Percentiles rank a stretch among this genome's conserved stretches.
phyloP scores from a whole-genome alignment of 129 eudicot species.

The Centrapalus pauciflorus region DNA sequence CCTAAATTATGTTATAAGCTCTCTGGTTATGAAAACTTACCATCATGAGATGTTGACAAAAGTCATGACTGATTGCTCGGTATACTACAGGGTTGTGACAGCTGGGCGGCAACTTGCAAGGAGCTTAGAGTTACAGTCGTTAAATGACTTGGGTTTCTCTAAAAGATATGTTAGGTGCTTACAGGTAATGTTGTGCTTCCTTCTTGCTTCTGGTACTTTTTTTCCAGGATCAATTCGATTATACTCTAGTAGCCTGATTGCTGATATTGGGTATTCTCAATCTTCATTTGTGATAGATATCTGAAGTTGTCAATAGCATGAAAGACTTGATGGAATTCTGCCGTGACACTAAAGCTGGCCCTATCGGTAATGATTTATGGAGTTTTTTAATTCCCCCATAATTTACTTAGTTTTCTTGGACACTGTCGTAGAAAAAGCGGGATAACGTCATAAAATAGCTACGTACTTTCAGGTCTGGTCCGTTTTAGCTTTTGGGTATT shows the following conservation, averaged over 20 bases:
- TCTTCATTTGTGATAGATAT: constrained; percentile 51
- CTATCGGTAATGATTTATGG: constrained; percentile 57
- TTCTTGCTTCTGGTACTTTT: background rate
- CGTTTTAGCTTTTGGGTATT: too few relatives aligned
- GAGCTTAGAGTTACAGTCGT: constrained; percentile 83
- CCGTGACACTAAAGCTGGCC: constrained; percentile 71
- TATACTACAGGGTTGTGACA: constrained; percentile 63
- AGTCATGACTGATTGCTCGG: constrained; percentile 11
- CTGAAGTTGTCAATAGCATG: constrained; percentile 95
- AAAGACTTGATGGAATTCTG: constrained; percentile 91
- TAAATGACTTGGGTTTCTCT: constrained; percentile 86
- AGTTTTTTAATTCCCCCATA: too few relatives aligned
- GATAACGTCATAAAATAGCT: too few relatives aligned
- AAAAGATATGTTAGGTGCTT: constrained; percentile 90
- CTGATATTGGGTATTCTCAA: background rate
- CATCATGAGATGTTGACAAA: background rate
- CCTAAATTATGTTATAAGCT: background rate
- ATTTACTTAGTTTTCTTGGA: too few relatives aligned
- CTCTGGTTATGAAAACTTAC: background rate
- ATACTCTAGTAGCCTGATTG: constrained; percentile 1
- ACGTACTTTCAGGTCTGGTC: too few relatives aligned
- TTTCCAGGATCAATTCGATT: background rate
- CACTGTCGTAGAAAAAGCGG: too few relatives aligned
- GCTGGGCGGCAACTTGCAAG: constrained; percentile 92
- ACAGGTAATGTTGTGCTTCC: constrained; percentile 43